Evolutionary conservation across 176 grass and related monocot genomes (phyloP), one percentile per base, ranked within the genome.

Genomic region (Elaeis guineensis): DNA sequence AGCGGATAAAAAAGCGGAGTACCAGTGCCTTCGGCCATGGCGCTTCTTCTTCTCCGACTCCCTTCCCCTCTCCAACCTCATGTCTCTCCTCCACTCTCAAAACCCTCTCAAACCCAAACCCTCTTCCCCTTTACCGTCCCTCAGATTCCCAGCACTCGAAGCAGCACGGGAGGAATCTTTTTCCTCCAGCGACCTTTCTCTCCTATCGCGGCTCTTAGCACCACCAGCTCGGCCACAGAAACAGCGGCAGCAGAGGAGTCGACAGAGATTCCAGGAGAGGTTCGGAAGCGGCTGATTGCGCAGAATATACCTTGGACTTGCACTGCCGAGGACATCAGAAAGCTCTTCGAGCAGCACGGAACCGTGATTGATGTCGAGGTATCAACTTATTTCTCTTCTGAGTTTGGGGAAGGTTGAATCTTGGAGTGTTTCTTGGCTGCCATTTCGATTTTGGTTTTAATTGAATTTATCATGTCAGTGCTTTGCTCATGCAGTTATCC

Each of bases 281-380:
- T 72, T 20, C 82, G 70, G 63, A 89, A 69, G 66, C 81, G 87
- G 54, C 69, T 97, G 61, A 78, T 91, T 25, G 93, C 84, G 39
- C 81, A 82, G 79, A 97, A 91, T 71, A 83, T 97, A 69, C 93
- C 93, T n/a, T 97, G 93, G 93, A 73, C 74, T 69, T 80, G 19
- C 77, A 89, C 76, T 17, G 56, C 76, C 12, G 84, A 97, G 58
- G 81, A 97, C 69, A 76, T 97, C 25, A 83, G 73, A 35, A 73
- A 72, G 19, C 81, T 97, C 49, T 97, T 97, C 73, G 65, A 71
- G 69, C 85, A 85, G 72, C 81, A 91, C 55, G 92, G 92, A 29
- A 49, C 78, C 56, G 87, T 97, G 56, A 66, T 78, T 50, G 63
- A 87, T 22, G 75, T 89, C 25, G 75, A 91, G 92, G 92, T 97